phyloP scores from a whole-genome alignment of 169 alveolate genomes.

The Toxoplasma gondii region DNA sequence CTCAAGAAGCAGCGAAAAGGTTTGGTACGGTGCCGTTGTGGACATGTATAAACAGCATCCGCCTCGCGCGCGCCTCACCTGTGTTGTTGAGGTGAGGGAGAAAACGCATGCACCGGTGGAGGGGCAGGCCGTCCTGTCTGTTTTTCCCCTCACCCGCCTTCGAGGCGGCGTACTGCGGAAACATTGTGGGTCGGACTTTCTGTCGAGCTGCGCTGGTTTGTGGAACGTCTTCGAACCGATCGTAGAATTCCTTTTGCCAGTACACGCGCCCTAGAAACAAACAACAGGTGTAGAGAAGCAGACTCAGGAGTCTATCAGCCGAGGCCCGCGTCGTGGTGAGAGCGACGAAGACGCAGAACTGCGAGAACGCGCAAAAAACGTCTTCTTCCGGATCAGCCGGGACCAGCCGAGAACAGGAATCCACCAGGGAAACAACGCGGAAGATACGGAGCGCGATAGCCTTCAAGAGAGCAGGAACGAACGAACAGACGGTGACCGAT shows the following conservation, averaged over 20 bases:
- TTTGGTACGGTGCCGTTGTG: no score
- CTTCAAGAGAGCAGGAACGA: no score
- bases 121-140: constrained; percentile 9
- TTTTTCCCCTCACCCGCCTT: background rate
- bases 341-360: no score
- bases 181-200: constrained; percentile 41
- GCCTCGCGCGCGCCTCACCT: constrained; percentile 14
- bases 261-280: constrained; percentile 56
- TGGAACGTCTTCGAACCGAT: constrained; percentile 36
- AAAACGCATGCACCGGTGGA: constrained; percentile 83
- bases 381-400: no score
- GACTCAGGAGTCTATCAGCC: background rate
- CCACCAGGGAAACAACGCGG: no score
- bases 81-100: constrained; percentile 93
- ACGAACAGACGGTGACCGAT: no score
- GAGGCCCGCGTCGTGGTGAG: background rate
- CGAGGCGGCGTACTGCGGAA: constrained; percentile 18
- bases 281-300: background rate
- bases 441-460: no score
- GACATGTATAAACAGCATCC: no score
- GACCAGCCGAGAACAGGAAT: no score
- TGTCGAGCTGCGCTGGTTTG: background rate
- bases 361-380: background rate
- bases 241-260: constrained; percentile 49
- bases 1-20: no score